These are phyloP conservation scores for Aspergillus glaucus DNA, from an alignment of 2,329 filamentous ascomycete species.

Conservation along the genomic window DNA sequence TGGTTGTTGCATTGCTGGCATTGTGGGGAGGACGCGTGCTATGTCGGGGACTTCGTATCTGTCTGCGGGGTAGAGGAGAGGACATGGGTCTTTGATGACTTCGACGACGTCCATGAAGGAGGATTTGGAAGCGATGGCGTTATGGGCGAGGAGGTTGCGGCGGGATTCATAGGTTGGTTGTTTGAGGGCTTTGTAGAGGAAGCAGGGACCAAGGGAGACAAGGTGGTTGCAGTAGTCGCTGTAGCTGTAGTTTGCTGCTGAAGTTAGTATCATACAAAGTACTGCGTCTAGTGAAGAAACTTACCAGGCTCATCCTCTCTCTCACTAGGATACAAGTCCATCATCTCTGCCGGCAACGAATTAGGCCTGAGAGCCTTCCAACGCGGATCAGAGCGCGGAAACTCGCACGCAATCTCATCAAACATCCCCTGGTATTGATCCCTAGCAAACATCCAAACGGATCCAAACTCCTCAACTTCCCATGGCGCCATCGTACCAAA, in stretches of 20 bases:
- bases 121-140: slow-evolving; percentile 10
- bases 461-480: slow-evolving; percentile 14
- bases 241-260: slow-evolving; percentile 1
- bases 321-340: slow-evolving; percentile 6
- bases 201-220: slow-evolving; percentile 10
- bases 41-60: slow-evolving; percentile 2
- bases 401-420: slow-evolving; percentile 6
- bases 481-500: slow-evolving; percentile 11
- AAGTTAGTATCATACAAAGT: slow-evolving; percentile 1
- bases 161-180: slow-evolving; percentile 5
- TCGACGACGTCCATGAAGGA: slow-evolving; percentile 10
- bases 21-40: neutral
- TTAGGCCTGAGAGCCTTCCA: slow-evolving; percentile 9
- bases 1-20: slow-evolving; percentile 7
- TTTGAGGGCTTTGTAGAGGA: slow-evolving; percentile 7
- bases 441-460: slow-evolving; percentile 8
- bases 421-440: slow-evolving; percentile 8
- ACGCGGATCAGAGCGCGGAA: slow-evolving; percentile 6
- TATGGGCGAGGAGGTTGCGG: slow-evolving; percentile 7
- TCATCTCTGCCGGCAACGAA: slow-evolving; percentile 6
- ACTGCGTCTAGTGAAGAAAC: neutral
- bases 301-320: slow-evolving; percentile 5
- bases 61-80: slow-evolving; percentile 5
- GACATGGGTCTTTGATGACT: slow-evolving; percentile 3
- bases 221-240: slow-evolving; percentile 12